phyloP scores from a whole-genome alignment of 768 basidiomycete species.

The Tremella fuciformis region DNA sequence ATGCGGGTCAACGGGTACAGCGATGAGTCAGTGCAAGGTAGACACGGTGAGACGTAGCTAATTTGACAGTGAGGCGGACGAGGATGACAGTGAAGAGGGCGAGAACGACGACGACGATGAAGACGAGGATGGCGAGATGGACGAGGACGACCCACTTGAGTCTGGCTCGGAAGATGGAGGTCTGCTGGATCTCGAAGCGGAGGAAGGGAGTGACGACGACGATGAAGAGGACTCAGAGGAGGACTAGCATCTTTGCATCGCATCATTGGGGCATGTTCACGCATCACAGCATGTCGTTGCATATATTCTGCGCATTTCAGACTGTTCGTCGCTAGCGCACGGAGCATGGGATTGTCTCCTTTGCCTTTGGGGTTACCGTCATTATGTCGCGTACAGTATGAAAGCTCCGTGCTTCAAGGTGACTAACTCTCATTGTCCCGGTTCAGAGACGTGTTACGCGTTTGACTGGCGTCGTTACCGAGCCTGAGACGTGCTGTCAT shows the following conservation, averaged over 20 bases:
- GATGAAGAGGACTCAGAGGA: conserved; percentile 26
- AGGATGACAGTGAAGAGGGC: conserved; percentile 42
- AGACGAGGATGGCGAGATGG: conserved; percentile 67
- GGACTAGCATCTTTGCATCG: background rate
- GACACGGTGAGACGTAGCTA: conserved; percentile 60
- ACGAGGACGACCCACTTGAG: conserved; percentile 54
- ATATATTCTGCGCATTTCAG: too few relatives aligned
- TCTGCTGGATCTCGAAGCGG: conserved; percentile 30
- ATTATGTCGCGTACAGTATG: too few relatives aligned
- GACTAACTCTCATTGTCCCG: too few relatives aligned
- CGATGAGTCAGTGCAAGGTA: conserved; percentile 69
- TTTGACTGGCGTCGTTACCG: too few relatives aligned
- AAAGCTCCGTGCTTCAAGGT: too few relatives aligned
- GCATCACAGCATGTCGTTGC: too few relatives aligned
- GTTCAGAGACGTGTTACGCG: too few relatives aligned
- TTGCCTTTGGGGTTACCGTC: too few relatives aligned
- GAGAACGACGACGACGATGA: conserved; percentile 57
- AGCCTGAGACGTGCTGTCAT: too few relatives aligned
- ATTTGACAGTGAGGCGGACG: conserved; percentile 54
- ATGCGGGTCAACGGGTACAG: conserved; percentile 22
- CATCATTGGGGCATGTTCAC: background rate
- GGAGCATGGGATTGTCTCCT: too few relatives aligned
- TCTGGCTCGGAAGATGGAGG: conserved; percentile 34
- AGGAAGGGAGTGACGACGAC: conserved; percentile 30
- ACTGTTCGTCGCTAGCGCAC: too few relatives aligned